Conservation (phyloP, 805 yeast genomes). For the Candida yuanshanica region DNA sequence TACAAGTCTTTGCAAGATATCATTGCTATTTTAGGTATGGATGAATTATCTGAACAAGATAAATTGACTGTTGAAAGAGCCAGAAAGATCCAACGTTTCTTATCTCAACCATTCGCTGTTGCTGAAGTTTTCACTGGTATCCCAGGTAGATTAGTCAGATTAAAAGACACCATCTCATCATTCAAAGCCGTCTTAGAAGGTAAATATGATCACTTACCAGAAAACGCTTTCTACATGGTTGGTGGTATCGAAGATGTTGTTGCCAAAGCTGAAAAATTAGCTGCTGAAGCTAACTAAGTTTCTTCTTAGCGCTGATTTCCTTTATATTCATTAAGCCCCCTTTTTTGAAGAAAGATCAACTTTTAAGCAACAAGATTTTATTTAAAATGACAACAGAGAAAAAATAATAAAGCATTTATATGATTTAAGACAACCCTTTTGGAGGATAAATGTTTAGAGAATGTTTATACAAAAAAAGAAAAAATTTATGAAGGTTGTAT, state of each 20-base stretch:
- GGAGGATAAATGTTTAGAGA: constrained; percentile 14
- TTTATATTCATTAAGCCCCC: constrained; percentile 1
- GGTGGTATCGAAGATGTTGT: constrained; percentile 99
- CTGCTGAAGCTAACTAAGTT: constrained; percentile 75
- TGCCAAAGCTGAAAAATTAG: constrained; percentile 98
- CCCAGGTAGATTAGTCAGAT: constrained; percentile 94
- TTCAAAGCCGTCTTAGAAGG: constrained; percentile 97
- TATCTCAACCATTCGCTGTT: constrained; percentile 99
- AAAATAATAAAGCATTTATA: constrained; percentile 2
- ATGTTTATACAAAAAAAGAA: constrained; percentile 9
- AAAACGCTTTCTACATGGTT: constrained; percentile 99
- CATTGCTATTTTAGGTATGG: constrained; percentile 99
- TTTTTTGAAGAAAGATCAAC: background rate
- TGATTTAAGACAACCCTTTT: background rate
- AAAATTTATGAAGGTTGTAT: background rate
- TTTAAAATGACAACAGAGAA: constrained; percentile 7
- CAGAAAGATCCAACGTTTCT: constrained; percentile 99
- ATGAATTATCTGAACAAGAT: constrained; percentile 97
- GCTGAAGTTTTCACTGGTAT: constrained; percentile 99
- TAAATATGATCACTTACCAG: constrained; percentile 98
- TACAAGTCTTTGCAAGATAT: constrained; percentile 99
- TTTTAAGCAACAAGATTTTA: background rate
- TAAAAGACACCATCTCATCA: constrained; percentile 89
- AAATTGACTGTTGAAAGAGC: constrained; percentile 99
- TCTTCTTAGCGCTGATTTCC: background rate